These are phyloP conservation scores for Pyricularia grisea DNA, from an alignment of 2,329 filamentous ascomycete species.

Conservation along the genomic window DNA sequence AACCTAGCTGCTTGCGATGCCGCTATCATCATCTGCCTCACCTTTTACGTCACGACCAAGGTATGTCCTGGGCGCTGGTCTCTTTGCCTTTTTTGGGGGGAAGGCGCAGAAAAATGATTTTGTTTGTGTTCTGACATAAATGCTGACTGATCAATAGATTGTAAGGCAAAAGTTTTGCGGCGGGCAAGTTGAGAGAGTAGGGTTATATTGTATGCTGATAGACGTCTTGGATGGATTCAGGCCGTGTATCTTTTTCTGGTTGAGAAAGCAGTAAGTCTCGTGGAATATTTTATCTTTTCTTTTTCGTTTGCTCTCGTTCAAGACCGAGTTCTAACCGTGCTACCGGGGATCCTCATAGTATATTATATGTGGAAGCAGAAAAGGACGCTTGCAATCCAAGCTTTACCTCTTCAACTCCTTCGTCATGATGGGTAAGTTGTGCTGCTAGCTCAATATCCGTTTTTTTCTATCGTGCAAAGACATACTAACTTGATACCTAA, in stretches of 20 bases:
- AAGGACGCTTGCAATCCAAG: constrained; percentile 41
- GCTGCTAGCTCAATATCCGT: not conserved
- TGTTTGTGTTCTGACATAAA: not conserved
- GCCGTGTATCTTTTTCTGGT: constrained; percentile 51
- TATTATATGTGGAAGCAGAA: constrained; percentile 35
- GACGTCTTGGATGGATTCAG: not conserved
- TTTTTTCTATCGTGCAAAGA: too few relatives aligned
- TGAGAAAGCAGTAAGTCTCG: constrained; percentile 40
- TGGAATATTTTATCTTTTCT: not conserved
- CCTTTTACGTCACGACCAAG: constrained; percentile 56
- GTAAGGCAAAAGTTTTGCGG: not conserved
- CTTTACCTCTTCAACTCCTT: constrained; percentile 54
- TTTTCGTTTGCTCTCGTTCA: not conserved
- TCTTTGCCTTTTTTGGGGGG: not conserved
- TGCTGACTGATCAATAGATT: not conserved
- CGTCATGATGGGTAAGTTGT: constrained; percentile 37
- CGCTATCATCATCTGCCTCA: constrained; percentile 50
- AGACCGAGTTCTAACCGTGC: not conserved
- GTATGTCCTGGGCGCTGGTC: constrained; percentile 24
- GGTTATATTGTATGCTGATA: constrained; percentile 29
- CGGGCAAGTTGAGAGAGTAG: not conserved
- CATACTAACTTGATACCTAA: not conserved
- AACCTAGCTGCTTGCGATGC: constrained; percentile 41
- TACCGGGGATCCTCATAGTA: constrained; percentile 19
- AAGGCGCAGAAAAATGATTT: too few relatives aligned